A percentile compares a stretch with the other conserved stretches of the same genome.
Evolutionary conservation across 78 protist genomes (phyloP).

Genomic region (Dictyostelium capitatum): DNA sequence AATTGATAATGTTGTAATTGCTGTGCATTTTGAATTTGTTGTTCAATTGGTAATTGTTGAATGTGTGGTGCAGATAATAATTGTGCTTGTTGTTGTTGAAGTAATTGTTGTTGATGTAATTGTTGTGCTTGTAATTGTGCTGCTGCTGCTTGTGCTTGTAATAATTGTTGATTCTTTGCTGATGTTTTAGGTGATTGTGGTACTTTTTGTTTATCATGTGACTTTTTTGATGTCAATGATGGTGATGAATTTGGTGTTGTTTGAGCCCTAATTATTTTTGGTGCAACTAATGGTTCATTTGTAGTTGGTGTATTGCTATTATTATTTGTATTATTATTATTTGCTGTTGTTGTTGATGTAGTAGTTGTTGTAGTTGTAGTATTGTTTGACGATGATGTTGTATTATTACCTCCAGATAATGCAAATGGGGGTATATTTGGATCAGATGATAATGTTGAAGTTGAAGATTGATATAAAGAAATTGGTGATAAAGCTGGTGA

Average conservation of each 20-base stretch:
- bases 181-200: constrained; percentile 15
- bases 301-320: not conserved
- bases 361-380: constrained; percentile 10
- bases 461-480: constrained; percentile 39
- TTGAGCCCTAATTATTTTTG: constrained; percentile 70
- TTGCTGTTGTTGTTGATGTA: not conserved
- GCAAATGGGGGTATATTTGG: constrained; percentile 60
- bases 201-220: constrained; percentile 7
- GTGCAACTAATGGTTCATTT: constrained; percentile 58
- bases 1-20: constrained; percentile 3
- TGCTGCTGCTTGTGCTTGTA: not conserved
- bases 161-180: not conserved
- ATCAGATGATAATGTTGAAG: not conserved
- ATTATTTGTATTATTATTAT: not conserved
- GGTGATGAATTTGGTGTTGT: constrained; percentile 76
- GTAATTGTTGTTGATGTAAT: not conserved
- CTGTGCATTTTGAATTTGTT: constrained; percentile 32
- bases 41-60: constrained; percentile 35
- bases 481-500: constrained; percentile 76
- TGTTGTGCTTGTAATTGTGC: not conserved
- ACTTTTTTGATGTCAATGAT: not conserved
- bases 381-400: not conserved
- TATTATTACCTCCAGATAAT: constrained; percentile 5
- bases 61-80: not conserved
- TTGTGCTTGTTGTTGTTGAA: not conserved